Evolutionary conservation across 2,329 filamentous ascomycete species (phyloP), one percentile per base, ranked within the genome.

Genomic region (Cladosporium sp.): DNA sequence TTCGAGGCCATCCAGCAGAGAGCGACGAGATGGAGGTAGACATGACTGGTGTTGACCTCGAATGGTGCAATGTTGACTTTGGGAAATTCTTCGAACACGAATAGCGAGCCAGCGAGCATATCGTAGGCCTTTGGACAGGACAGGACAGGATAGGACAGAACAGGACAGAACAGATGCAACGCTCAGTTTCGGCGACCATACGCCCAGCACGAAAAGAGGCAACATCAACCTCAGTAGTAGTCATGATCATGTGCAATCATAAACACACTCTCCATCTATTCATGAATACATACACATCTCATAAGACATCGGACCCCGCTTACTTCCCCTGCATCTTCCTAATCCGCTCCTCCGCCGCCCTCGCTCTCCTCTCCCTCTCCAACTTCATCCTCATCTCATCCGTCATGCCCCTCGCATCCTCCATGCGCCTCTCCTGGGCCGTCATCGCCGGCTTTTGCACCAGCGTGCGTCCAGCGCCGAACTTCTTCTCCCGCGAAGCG

Each of bases 271-370:
- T n/a, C 2, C 40, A 23, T 46, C 3, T 12, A 8, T 5, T 46
- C 40, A n/a, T 46, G 3, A 23, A 4, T 46, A 46, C 52, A 11
- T 55, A 33, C 29, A 53, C 12, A 18, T 10, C 26, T 28, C 50
- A 31, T 31, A 4, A 31, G 8, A 8, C 31, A 33, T 8, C 21
- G 2, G 21, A 26, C 8, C 50, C 21, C 2, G 23, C 7, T 31
- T 35, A 63, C 60, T 63, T 63, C 33, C 61, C 61, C 61, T 63
- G 55, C 63, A 65, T 60, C 56, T 65, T 65, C 79, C 85, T 88
- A 67, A 97, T 84, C 74, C 94, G 87, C 80, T 94, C 93, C 79
- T 98, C 95, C 0, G 93, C 94, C 10, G 95, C 95, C 72, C 94
- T 87, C 4, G 95, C 95, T 74, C 94, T 89, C 72, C 93, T 84